Conservation (phyloP, 208 protist species). For the Wallacemonas rigidus region DNA sequence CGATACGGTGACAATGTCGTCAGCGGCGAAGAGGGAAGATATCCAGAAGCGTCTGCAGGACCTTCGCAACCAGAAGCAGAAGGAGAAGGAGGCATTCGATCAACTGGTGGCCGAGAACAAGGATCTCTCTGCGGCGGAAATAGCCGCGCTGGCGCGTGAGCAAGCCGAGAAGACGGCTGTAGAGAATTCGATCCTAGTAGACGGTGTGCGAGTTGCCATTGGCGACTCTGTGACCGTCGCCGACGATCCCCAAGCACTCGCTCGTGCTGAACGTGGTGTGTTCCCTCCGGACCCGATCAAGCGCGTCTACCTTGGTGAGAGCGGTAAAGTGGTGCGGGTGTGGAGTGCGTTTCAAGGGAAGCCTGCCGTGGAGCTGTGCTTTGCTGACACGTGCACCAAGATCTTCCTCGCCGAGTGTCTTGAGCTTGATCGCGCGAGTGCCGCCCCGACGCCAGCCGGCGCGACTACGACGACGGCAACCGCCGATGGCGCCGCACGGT, state of each 20-base stretch:
- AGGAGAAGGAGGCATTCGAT: slow-evolving; percentile 73
- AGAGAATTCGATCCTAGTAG: slow-evolving; percentile 22
- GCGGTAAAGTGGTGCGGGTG: slow-evolving; percentile 59
- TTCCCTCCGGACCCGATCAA: slow-evolving; percentile 75
- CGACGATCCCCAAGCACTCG: slow-evolving; percentile 51
- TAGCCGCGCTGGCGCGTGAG: slow-evolving; percentile 47
- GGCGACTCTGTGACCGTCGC: slow-evolving; percentile 57
- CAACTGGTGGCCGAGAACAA: slow-evolving; percentile 36
- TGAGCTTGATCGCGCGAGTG: slow-evolving; percentile 16
- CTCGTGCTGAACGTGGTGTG: slow-evolving; percentile 54
- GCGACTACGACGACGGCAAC: background rate
- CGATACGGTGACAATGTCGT: background rate
- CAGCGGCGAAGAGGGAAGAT: slow-evolving; percentile 54
- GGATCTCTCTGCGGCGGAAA: slow-evolving; percentile 50
- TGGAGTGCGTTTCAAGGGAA: slow-evolving; percentile 75
- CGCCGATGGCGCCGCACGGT: background rate
- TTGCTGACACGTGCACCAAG: slow-evolving; percentile 79
- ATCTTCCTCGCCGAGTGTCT: slow-evolving; percentile 83
- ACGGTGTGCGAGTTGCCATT: slow-evolving; percentile 41
- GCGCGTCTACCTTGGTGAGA: slow-evolving; percentile 79
- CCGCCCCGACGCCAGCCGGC: background rate
- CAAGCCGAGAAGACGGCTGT: slow-evolving; percentile 31
- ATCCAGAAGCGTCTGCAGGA: slow-evolving; percentile 72
- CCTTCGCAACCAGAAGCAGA: slow-evolving; percentile 54
- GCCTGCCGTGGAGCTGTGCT: slow-evolving; percentile 78